Conservation (phyloP, 2,329 filamentous ascomycete genomes). For the Penicillium sp. region DNA sequence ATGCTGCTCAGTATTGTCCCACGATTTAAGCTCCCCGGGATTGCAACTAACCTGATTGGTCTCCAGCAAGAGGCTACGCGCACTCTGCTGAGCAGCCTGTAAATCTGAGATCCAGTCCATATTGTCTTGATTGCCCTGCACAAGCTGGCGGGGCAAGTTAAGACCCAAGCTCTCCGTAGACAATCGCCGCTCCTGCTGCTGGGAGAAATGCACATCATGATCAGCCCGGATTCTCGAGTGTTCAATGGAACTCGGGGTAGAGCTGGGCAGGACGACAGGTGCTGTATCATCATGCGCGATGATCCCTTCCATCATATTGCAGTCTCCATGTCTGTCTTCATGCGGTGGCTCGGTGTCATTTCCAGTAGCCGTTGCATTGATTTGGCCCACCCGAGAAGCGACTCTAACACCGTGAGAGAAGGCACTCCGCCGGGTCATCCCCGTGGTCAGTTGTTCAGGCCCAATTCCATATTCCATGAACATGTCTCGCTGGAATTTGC, state of each 20-base stretch:
- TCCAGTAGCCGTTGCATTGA: background rate
- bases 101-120: constrained; percentile 25
- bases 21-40: background rate
- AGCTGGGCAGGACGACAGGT: background rate
- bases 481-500: constrained; percentile 27
- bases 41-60: constrained; percentile 33
- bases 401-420: background rate
- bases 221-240: constrained; percentile 1
- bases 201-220: background rate
- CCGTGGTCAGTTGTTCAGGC: constrained; percentile 7
- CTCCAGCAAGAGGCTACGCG: constrained; percentile 29
- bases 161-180: background rate
- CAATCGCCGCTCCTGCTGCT: background rate
- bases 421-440: background rate
- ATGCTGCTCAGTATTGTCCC: background rate
- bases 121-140: constrained; percentile 1
- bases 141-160: background rate
- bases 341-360: background rate
- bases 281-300: background rate
- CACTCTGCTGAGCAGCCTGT: constrained; percentile 20
- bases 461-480: constrained; percentile 25
- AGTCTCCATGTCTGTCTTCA: background rate
- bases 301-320: background rate
- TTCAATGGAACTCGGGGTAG: background rate
- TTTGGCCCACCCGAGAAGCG: background rate